phyloP scores from a whole-genome alignment of 1,284 basidiomycete species.

The Ceratobasidium papillatum region DNA sequence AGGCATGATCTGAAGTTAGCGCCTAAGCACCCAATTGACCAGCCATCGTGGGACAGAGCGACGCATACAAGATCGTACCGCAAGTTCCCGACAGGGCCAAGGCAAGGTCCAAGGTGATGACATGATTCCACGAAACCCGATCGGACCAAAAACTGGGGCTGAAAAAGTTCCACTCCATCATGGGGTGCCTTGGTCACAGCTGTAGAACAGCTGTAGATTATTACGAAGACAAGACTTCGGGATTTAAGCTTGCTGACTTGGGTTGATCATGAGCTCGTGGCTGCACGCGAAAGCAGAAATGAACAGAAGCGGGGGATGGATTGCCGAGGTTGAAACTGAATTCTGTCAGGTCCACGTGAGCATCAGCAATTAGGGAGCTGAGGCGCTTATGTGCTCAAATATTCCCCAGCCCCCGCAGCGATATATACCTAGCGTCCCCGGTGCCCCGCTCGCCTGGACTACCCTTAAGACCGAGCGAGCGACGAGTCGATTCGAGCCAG shows the following conservation, averaged over 20 bases:
- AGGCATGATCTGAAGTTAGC: not conserved
- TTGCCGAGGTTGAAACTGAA: constrained; percentile 27
- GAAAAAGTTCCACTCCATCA: constrained; percentile 1
- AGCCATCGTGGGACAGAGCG: not conserved
- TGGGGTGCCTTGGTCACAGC: not conserved
- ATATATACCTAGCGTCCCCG: constrained; percentile 14
- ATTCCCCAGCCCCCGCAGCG: constrained; percentile 26
- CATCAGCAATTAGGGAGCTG: constrained; percentile 3
- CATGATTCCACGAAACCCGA: not conserved
- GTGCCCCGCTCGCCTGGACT: not conserved
- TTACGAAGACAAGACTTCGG: constrained; percentile 26
- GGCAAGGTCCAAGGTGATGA: not conserved
- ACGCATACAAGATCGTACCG: not conserved
- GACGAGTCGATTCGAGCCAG: not conserved
- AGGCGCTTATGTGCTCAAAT: not conserved
- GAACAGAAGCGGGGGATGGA: constrained; percentile 10
- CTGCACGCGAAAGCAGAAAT: constrained; percentile 3
- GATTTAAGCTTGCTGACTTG: constrained; percentile 35
- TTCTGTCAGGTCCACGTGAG: constrained; percentile 35
- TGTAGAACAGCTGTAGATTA: not conserved
- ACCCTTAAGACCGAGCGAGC: not conserved
- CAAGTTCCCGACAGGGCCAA: not conserved
- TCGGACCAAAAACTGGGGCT: not conserved
- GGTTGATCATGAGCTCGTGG: constrained; percentile 31
- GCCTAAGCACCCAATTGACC: not conserved